phyloP scores from a whole-genome alignment of 2,329 filamentous ascomycete species.

The Talaromyces sp. region DNA sequence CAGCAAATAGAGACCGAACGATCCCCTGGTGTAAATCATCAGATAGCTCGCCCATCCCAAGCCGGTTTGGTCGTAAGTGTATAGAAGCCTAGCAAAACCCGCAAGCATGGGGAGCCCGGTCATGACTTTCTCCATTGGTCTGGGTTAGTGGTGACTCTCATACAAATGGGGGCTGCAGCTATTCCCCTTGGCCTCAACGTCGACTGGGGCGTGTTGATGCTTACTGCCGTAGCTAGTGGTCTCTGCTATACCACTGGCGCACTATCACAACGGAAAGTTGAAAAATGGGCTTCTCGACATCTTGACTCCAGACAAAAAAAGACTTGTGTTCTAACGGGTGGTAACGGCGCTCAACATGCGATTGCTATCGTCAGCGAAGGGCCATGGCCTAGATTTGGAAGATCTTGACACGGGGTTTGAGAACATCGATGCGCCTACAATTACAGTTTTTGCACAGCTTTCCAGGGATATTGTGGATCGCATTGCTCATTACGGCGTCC shows the following conservation, averaged over 20 bases:
- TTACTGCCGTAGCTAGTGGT: constrained; percentile 35
- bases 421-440: constrained; percentile 13
- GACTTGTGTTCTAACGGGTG: constrained; percentile 33
- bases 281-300: constrained; percentile 41
- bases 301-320: constrained; percentile 18
- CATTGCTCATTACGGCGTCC: constrained; percentile 37
- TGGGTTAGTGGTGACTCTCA: constrained; percentile 17
- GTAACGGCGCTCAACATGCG: constrained; percentile 39
- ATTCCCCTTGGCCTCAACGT: constrained; percentile 27
- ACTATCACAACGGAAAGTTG: constrained; percentile 40
- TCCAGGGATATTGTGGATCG: constrained; percentile 35
- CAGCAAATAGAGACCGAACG: constrained; percentile 9
- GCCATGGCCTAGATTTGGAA: constrained; percentile 38
- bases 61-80: constrained; percentile 24
- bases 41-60: constrained; percentile 14
- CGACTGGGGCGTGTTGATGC: constrained; percentile 39
- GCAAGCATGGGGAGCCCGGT: constrained; percentile 11
- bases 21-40: not conserved
- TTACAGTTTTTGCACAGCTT: constrained; percentile 16
- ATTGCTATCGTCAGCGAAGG: constrained; percentile 34
- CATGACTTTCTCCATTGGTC: constrained; percentile 22
- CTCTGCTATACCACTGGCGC: constrained; percentile 32
- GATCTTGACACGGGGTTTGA: constrained; percentile 31
- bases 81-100: constrained; percentile 16
- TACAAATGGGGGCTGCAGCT: constrained; percentile 29